These are phyloP conservation scores for Hortiboletus campestris DNA, from an alignment of 768 basidiomycete genomes.

Conservation along the genomic window DNA sequence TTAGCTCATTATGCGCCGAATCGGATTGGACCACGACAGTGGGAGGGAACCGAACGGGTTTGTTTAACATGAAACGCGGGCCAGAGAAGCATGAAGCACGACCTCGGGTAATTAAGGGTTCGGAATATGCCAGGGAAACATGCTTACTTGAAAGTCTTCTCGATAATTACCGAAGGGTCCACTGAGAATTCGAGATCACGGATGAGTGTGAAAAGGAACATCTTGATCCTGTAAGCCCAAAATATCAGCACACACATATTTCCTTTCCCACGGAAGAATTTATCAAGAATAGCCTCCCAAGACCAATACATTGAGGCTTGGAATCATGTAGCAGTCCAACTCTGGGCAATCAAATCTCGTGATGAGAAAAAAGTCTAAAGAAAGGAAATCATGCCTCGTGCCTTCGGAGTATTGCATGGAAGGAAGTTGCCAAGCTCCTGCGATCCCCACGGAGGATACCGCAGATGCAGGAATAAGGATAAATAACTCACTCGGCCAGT, in stretches of 20 bases:
- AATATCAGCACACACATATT: conserved; percentile 14
- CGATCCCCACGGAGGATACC: conserved; percentile 8
- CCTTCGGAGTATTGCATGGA: conserved; percentile 6
- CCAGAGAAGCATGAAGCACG: conserved; percentile 12
- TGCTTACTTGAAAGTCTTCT: conserved; percentile 63
- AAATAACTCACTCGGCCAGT: conserved; percentile 48
- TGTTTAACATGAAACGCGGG: conserved; percentile 19
- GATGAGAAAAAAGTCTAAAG: conserved; percentile 16
- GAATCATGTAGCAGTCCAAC: not conserved
- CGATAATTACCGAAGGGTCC: conserved; percentile 51
- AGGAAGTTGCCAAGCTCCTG: conserved; percentile 2
- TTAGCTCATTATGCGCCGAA: conserved; percentile 15
- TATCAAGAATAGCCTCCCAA: conserved; percentile 1
- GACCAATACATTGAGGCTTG: not conserved
- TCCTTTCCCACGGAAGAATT: not conserved
- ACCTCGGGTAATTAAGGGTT: conserved; percentile 22
- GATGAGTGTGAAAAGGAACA: conserved; percentile 56
- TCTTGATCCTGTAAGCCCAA: conserved; percentile 51
- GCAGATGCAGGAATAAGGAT: conserved; percentile 10
- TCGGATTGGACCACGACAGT: conserved; percentile 9
- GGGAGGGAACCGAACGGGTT: not conserved
- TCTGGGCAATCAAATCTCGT: conserved; percentile 4
- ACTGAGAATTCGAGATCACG: conserved; percentile 55
- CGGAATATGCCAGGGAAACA: conserved; percentile 16
- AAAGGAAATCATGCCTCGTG: conserved; percentile 17